Evolutionary conservation across 106 monocot genomes (phyloP), one percentile per base, ranked within the genome.

Genomic region (Platanthera guangdongensis): DNA sequence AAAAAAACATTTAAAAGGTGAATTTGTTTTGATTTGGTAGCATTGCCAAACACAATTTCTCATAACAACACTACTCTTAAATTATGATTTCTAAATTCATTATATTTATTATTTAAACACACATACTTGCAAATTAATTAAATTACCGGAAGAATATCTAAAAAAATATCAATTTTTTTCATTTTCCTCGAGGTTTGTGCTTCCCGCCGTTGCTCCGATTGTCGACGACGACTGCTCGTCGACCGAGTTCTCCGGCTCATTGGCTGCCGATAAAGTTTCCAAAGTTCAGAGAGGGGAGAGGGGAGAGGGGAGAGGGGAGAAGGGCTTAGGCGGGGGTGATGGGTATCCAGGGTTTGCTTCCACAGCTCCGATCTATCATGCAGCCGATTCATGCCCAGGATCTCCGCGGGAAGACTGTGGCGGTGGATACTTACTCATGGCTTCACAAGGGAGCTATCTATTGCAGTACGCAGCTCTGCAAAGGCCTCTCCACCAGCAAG

Each of bases 341-440:
- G 96, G 96, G 96, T 68, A 97, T 97, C 64, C 91, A 91, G 15
- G 96, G 96, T 6, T 74, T 97, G 79, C 87, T 97, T 15, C 96
- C 96, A 1, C 84, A 80, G 87, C 84, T 97, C 81, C 91, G 89
- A 81, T 94, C 96, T 62, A 97, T 89, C 76, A 97, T 91, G 93
- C 71, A 71, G 72, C 93, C 96, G 7, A 85, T 97, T 67, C 75
- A 81, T 78, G 80, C 89, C 48, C 84, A 94, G 85, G 89, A 91
- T 70, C 87, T 97, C 65, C 74, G 75, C 13, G 96, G 91, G 12
- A 79, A 85, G 68, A 86, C 80, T 59, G 96, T 97, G 52, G 96
- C 96, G 75, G 86, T 97, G 22, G 96, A 97, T 80, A 93, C 96
- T 57, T 97, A 97, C 67, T 97, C 93, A 4, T 97, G 96, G 96